phyloP scores from a whole-genome alignment of 2,329 filamentous ascomycete genomes.

The Aspergillus fumigatus region DNA sequence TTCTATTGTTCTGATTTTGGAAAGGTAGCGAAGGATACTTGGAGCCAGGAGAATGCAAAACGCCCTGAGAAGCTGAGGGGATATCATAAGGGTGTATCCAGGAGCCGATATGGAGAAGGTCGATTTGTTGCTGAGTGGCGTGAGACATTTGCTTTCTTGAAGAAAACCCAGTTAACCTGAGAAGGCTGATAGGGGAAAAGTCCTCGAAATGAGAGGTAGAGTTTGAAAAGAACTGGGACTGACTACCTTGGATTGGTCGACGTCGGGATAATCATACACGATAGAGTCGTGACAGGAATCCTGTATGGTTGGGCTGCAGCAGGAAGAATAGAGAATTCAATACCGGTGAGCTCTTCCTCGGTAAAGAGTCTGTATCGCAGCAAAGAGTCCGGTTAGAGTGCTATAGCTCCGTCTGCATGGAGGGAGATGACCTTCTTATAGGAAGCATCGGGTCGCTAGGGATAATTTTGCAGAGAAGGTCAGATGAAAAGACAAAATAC shows the following conservation, averaged over 20 bases:
- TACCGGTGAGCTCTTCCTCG: background rate
- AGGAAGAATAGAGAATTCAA: background rate
- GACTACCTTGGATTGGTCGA: background rate
- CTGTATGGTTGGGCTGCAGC: background rate
- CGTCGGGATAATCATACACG: background rate
- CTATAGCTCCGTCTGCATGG: background rate
- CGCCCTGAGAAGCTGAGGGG: background rate
- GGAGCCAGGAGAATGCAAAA: background rate
- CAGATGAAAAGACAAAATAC: background rate
- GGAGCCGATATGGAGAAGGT: background rate
- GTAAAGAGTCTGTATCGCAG: background rate
- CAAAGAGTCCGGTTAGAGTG: background rate
- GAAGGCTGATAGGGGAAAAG: background rate
- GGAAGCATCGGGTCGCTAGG: background rate
- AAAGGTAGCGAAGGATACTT: background rate
- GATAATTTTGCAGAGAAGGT: background rate
- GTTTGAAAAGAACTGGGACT: background rate
- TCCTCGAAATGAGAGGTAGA: background rate
- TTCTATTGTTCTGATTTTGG: background rate
- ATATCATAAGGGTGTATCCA: background rate
- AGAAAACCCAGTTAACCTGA: background rate
- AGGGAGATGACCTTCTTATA: background rate
- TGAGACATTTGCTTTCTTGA: background rate
- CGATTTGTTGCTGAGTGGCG: background rate
- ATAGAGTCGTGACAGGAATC: background rate